Evolutionary conservation across 2,329 filamentous ascomycete genomes (phyloP), one percentile per base, ranked within the genome.

Genomic region (Pseudogymnoascus sp.): DNA sequence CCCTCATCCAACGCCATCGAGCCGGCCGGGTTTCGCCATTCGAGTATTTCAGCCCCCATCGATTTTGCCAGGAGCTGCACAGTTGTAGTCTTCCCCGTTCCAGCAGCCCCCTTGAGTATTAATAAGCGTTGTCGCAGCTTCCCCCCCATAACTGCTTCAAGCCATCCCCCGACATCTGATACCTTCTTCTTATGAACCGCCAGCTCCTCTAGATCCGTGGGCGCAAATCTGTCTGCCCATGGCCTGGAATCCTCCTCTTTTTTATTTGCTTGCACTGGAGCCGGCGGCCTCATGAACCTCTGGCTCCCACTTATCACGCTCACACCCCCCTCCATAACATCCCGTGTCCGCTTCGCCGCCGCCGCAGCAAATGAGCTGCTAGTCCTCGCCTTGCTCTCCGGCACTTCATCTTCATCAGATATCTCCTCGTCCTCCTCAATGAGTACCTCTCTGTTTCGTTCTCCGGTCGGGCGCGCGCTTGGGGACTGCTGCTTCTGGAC

Each of bases 131-230:
- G 86, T 65, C 83, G 80, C 74, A 83, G 76, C 38, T 79, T 79
- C 15, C 90, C 89, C 26, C 76, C 74, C 66, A 91, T 83, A 17
- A 91, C 90, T 71, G 88, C 84, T 46, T 89, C 85, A 35, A 99
- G 78, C 93, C 95, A 97, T 64, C 78, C 81, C 64, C 87, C 84
- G 53, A 97, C 93, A 76, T 97, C 93, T 1, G 85, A 77, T 5
- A 97, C 90, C 75, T 99, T 99, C 70, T 85, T 95, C 78, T 96
- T 97, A 75, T 99, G 93, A 17, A 99, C 93, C 0, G 89, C 93
- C 53, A 99, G 79, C 76, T 97, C 93, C 15, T 92, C 87, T 11
- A 97, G 74, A 68, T 83, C 88, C 2, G 74, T 71, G 0, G 93
- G 93, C 1, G 84, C 87, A 74, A 91, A 97, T 68, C 87, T 85